Base-by-base conservation (phyloP, 345 rosid species). In the Leavenworthia alabamica region DNA sequence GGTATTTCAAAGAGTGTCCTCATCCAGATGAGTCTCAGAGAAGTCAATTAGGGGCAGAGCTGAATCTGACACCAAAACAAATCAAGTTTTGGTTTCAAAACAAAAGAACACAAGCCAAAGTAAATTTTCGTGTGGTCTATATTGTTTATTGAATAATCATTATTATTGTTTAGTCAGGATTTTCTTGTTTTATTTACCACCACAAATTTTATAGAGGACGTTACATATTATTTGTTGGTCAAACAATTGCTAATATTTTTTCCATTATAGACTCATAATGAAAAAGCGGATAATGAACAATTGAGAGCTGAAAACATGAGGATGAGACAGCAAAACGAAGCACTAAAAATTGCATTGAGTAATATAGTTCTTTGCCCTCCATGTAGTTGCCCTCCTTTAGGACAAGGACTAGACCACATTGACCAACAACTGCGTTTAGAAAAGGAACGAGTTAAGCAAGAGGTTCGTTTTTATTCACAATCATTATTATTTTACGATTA, bases 31-130 rank as follows among this genome's bases (percentile, higher is more conserved):
- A 90, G 0, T 64, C 23, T 7, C 97, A 87, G 53, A 65, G 88
- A 57, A 68, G 78, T 7, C 75, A 69, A 9, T 24, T 90, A 37
- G 64, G 90, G 32, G 70, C 33, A 46, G 89, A 90, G 22, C 57
- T 90, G 36, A 78, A 84, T 4, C 75, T 90, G 0, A 78, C 40
- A 15, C 74, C 80, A 11, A 77, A 63, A 54, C 97, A 87, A 68
- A 77, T 90, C 66, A 90, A 82, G 24, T 87, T 87, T 56, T 90
- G 97, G 97, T 90, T 90, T 62, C 93, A 85, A 49, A 87, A 87
- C 75, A 90, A 79, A 72, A 79, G 93, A 55, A 85, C 93, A 13
- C 95, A 87, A 53, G 40, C 62, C 2, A 90, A 87, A 84, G 97
- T 85, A 37, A 20, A 15, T 11, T 10, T 0, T n/a, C n/a, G n/a